phyloP scores from a whole-genome alignment of 2,329 filamentous ascomycete genomes.

The Acephala macrosclerotiorum region DNA sequence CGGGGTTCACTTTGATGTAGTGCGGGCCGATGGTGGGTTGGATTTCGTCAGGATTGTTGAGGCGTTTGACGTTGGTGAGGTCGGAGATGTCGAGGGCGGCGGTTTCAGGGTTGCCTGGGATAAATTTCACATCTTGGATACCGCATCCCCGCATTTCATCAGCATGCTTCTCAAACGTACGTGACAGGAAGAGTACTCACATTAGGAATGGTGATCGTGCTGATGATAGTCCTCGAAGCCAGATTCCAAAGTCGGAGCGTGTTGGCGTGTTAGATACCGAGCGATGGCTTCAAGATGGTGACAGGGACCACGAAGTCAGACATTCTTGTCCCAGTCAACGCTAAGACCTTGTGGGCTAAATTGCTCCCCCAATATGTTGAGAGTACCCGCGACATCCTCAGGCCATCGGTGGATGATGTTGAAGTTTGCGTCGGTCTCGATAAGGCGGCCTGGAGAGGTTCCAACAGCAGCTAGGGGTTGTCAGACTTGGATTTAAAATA shows the following conservation, averaged over 20 bases:
- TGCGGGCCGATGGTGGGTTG: slow-evolving; percentile 68
- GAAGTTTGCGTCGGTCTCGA: slow-evolving; percentile 65
- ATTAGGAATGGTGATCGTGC: slow-evolving; percentile 66
- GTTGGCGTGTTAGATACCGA: slow-evolving; percentile 60
- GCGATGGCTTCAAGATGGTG: slow-evolving; percentile 65
- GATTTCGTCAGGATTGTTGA: slow-evolving; percentile 64
- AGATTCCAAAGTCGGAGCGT: slow-evolving; percentile 68
- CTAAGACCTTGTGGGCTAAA: slow-evolving; percentile 67
- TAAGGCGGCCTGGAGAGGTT: slow-evolving; percentile 63
- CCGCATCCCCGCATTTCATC: slow-evolving; percentile 53
- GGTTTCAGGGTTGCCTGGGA: slow-evolving; percentile 65
- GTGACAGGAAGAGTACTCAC: slow-evolving; percentile 43
- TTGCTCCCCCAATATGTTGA: slow-evolving; percentile 65
- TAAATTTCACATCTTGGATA: slow-evolving; percentile 72
- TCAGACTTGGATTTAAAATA: neutral
- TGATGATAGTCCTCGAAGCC: slow-evolving; percentile 59
- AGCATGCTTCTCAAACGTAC: neutral
- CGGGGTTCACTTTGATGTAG: slow-evolving; percentile 69
- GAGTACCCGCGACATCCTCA: slow-evolving; percentile 58
- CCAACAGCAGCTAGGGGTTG: slow-evolving; percentile 52
- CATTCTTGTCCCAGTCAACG: slow-evolving; percentile 62
- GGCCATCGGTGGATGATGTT: slow-evolving; percentile 70
- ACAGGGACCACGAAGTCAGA: slow-evolving; percentile 69
- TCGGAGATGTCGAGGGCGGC: slow-evolving; percentile 68
- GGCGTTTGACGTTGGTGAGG: slow-evolving; percentile 64